These are phyloP conservation scores for Nakazawaea populi DNA, from an alignment of 805 yeast genomes.

Conservation along the genomic window DNA sequence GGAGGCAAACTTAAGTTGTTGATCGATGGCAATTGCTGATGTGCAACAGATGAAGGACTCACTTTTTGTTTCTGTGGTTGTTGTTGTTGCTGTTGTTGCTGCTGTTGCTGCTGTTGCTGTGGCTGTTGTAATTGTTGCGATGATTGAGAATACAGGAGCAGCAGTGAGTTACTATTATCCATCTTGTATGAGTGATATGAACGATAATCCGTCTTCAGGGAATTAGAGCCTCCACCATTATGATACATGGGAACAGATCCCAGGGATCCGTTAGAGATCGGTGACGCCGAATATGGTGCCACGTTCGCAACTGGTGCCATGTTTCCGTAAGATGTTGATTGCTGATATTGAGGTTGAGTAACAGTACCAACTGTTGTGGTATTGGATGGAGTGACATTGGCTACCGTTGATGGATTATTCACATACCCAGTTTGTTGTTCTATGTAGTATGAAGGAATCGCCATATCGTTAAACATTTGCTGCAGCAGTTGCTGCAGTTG, in stretches of 20 bases:
- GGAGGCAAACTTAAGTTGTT: constrained; percentile 27
- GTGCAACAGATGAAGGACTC: constrained; percentile 13
- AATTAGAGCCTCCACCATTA: not conserved
- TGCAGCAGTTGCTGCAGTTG: not conserved
- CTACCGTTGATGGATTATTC: not conserved
- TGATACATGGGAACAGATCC: not conserved
- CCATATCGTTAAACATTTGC: constrained; percentile 1
- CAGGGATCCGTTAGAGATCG: not conserved
- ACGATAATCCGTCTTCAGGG: not conserved
- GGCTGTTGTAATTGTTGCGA: too few relatives aligned
- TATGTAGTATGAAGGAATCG: not conserved
- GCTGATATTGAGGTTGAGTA: constrained; percentile 15
- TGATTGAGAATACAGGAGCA: too few relatives aligned
- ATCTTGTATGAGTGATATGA: not conserved
- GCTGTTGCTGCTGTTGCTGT: not conserved
- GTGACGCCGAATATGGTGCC: not conserved
- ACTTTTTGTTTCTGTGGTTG: not conserved
- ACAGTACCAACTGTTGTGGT: constrained; percentile 11
- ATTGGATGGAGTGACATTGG: not conserved
- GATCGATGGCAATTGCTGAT: constrained; percentile 22
- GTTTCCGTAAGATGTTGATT: constrained; percentile 10
- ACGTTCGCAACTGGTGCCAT: constrained; percentile 3
- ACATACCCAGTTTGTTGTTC: not conserved
- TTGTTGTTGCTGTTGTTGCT: constrained; percentile 4
- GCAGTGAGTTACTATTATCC: not conserved